Evolutionary conservation across 192 early-diverging fungal species (phyloP), one percentile per base, ranked within the genome.

Genomic region (Rhizophagus sp.): DNA sequence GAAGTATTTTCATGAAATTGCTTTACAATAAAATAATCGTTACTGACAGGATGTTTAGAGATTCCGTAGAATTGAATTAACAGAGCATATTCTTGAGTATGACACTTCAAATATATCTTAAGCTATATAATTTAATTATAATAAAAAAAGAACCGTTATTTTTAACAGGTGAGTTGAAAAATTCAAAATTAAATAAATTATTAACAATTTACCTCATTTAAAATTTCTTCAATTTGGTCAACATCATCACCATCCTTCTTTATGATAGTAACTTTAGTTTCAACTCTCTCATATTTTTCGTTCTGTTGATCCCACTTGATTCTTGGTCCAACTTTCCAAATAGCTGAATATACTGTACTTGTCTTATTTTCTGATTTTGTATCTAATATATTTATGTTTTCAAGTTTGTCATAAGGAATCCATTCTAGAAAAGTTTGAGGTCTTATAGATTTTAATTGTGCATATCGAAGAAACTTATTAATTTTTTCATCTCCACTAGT

Each of bases 381-480:
- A 57, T 57, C 1, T 13, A 67, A 12, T 2, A 17, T 13, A 17
- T 67, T 67, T 67, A 67, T 67, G 0, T 25, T 30, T 67, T 9
- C 25, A 30, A 67, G 15, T 34, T 17, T 67, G 17, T 67, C 65
- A 19, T 4, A 67, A 33, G 65, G 25, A 15, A 67, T 67, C 65
- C 65, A 67, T 67, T 67, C 65, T 25, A 67, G 17, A 67, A 67
- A 25, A 17, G 25, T 67, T 15, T 67, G 25, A 25, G 65, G 65
- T 13, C 24, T 34, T 33, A 25, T 67, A 4, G 65, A 67, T 30
- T 8, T 25, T 25, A 67, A 67, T 34, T 67, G 65, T 15, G 24
- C 13, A 30, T 67, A 3, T 19, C 0, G 65, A 33, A 67, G 25
- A 1, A 67, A 25, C 0, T 0, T 7, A 25, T 67, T 25, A 34